Evolutionary conservation across 352 stramenopile species (phyloP), one percentile per base, ranked within the genome.

Genomic region (Sclerospora graminicola): DNA sequence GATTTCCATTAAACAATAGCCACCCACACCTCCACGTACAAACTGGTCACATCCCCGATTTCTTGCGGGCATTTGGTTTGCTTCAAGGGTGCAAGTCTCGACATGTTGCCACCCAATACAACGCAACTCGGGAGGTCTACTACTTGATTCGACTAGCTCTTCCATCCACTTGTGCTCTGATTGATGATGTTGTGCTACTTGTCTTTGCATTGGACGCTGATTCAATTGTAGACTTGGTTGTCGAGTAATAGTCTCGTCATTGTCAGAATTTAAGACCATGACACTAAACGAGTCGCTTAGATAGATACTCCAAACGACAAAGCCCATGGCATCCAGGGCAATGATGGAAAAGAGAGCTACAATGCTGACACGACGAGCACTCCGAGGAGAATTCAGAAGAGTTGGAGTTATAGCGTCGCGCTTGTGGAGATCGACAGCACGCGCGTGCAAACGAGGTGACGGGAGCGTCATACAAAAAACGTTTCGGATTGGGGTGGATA

Each of bases 101-200:
- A 69, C 79, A 37, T 73, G 62, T 37, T 57, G 63, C 72, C 72
- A 85, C 24, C 60, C 60, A 0, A 70, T 21, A 28, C 69, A 86
- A 28, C 60, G 40, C 43, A 69, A 44, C 13, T 58, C 43, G 16
- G 46, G 55, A 19, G 41, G 48, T 51, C 32, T 53, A 23, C 21
- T 51, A 13, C 37, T 31, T 2, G 41, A 28, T 15, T 53, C 20
- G 33, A 57, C 19, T 11, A 60, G 30, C 15, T 51, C 20, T 9
- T 45, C 2, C 42, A 41, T 57, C 45, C 35, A 52, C 8, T 13
- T 33, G 14, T 16, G 45, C 11, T 34, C 41, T 9, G n/a, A 13
- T 36, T 14, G 15, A 15, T 41, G 15, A 26, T 26, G n/a, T 26
- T 26, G 21, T 26, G 6, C 4, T 26, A 26, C 27, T 57, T 62